A percentile compares a stretch with the other conserved stretches of the same genome.
Conservation (phyloP, 1,284 basidiomycete genomes). For the Marasmius fiardii region DNA sequence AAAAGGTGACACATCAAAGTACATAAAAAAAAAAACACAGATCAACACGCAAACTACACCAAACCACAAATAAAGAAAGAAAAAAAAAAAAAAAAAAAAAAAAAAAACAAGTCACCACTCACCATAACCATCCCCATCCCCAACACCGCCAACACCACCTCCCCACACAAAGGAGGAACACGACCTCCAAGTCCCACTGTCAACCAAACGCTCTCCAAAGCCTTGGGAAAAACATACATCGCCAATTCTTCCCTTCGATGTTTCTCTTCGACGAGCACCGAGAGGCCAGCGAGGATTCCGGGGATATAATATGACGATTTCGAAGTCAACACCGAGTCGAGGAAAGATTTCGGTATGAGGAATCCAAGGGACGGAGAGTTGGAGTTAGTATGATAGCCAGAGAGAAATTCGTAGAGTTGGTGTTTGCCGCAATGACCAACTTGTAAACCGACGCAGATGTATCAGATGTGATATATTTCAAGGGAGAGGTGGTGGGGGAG, state of each 20-base stretch:
- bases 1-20: too few species aligned
- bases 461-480: not conserved
- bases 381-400: too few species aligned
- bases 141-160: conserved; percentile 53
- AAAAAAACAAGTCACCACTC: conserved; percentile 20
- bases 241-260: not conserved
- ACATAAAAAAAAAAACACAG: too few species aligned
- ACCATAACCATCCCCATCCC: conserved; percentile 95
- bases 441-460: not conserved
- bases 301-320: not conserved
- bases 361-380: too few species aligned
- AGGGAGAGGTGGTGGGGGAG: not conserved
- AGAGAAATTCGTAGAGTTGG: not conserved
- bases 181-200: not conserved
- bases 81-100: too few species aligned
- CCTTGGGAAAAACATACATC: not conserved
- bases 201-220: not conserved
- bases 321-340: not conserved
- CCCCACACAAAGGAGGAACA: not conserved
- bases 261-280: not conserved
- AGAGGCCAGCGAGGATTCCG: not conserved
- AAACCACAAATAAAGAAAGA: too few species aligned
- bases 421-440: not conserved
- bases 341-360: not conserved
- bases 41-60: too few species aligned